These are phyloP conservation scores for Thelephora terrestris DNA, from an alignment of 1,284 basidiomycete species.

Conservation along the genomic window DNA sequence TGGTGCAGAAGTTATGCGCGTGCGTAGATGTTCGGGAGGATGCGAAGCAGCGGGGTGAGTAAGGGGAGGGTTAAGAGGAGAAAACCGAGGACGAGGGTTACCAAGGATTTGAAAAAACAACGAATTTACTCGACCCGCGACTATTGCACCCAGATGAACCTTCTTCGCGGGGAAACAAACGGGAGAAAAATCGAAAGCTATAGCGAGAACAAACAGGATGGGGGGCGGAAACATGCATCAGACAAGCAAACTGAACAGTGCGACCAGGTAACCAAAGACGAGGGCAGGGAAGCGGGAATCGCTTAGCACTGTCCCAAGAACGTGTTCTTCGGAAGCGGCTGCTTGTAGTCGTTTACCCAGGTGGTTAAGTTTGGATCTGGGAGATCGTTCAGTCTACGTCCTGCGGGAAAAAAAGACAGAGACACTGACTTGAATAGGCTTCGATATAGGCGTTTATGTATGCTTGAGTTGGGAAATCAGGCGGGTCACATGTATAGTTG, in stretches of 20 bases:
- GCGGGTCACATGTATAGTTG: conserved; percentile 78
- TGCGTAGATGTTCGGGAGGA: no score
- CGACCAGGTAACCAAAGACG: background rate
- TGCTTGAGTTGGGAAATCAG: conserved; percentile 61
- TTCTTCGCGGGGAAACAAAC: no score
- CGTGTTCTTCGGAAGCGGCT: conserved; percentile 53
- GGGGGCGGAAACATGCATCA: conserved; percentile 2
- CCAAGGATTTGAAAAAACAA: no score
- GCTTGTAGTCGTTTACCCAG: conserved; percentile 41
- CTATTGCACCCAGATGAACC: no score
- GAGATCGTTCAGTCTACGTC: background rate
- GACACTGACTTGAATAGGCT: conserved; percentile 24
- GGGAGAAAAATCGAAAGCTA: no score
- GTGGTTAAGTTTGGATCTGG: conserved; percentile 29
- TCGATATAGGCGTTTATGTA: conserved; percentile 56
- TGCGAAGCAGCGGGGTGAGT: no score
- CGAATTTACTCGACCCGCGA: no score
- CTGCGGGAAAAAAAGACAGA: no score
- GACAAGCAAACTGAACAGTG: background rate
- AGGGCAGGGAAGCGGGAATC: background rate
- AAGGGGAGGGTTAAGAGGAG: no score
- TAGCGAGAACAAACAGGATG: background rate
- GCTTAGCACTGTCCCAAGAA: conserved; percentile 42
- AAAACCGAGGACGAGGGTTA: no score
- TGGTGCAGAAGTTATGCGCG: no score